Base-by-base conservation (phyloP, 148 eudicot species). In the Oxyria digyna region DNA sequence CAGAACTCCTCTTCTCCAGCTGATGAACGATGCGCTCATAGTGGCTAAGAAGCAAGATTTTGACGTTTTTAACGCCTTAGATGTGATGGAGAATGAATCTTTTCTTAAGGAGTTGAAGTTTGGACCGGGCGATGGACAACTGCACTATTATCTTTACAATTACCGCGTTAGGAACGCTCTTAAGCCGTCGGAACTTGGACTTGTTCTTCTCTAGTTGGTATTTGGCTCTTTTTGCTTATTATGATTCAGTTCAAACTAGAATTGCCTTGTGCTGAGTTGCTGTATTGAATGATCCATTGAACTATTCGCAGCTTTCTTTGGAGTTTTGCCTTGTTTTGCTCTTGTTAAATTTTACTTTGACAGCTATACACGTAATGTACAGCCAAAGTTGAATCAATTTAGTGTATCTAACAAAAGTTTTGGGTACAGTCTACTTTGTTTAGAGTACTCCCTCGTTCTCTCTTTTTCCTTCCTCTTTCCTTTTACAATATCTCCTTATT, bases 91-190 rank as follows among this genome's bases (percentile, higher is more conserved):
- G 62, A 91, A 91, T 64, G 97, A 91, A 69, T 43, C 80, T 33
- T 81, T 88, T 71, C 75, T 91, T 79, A 88, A 91, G 83, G 97
- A 91, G 50, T 81, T 91, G 65, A 91, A 91, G 70, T 91, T 82
- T 74, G 97, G 96, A 24, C 92, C 96, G 14, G 97, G 97, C 26
- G 96, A 91, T 72, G 96, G 96, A 77, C 84, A 91, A 74, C 96
- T 91, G 69, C 97, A 91, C 72, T 88, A 91, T 68, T 91, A 91
- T 73, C 92, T 91, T 68, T 88, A 91, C 81, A 91, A 91, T 75
- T 88, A 91, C 69, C 87, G 97, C 41, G 57, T 85, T 37, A 82
- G 81, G 67, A 85, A 84, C 62, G 84, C 85, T 13, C 68, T 91
- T 74, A 91, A 85, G 75, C 81, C 90, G 41, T 88, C 92, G 17